Evolutionary conservation across 1,284 basidiomycete species (phyloP).

Genomic region (Ganoderma meredithae): DNA sequence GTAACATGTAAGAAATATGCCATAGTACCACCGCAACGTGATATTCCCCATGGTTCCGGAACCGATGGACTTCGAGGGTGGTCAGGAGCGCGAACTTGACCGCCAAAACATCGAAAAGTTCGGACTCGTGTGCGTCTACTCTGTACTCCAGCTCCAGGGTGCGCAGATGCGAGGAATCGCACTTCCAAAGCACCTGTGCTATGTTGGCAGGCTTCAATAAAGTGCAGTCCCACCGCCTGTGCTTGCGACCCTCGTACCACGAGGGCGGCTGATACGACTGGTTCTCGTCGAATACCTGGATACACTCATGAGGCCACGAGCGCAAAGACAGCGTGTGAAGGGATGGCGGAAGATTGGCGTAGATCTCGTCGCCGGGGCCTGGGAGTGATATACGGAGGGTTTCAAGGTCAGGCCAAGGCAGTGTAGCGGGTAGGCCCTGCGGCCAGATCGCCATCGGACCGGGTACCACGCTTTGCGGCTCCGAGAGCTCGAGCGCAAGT

Average conservation of each 20-base stretch:
- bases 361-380: not conserved
- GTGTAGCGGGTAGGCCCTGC: too few species aligned
- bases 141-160: slow-evolving; percentile 4
- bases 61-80: not conserved
- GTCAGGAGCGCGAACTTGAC: too few species aligned
- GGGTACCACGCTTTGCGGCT: not conserved
- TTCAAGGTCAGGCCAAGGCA: slow-evolving; percentile 3
- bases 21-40: not conserved
- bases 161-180: not conserved
- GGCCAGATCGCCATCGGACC: not conserved
- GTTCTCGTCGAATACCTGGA: not conserved
- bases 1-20: not conserved
- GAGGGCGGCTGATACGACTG: not conserved
- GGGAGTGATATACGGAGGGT: slow-evolving; percentile 1
- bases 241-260: not conserved
- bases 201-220: not conserved
- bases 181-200: not conserved
- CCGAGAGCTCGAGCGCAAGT: not conserved
- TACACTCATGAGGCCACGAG: not conserved
- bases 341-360: not conserved
- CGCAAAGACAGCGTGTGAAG: not conserved
- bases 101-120: not conserved
- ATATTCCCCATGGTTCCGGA: not conserved
- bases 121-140: not conserved
- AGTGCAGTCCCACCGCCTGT: not conserved